phyloP scores from a whole-genome alignment of 768 basidiomycete genomes.

The Mycena galopus region DNA sequence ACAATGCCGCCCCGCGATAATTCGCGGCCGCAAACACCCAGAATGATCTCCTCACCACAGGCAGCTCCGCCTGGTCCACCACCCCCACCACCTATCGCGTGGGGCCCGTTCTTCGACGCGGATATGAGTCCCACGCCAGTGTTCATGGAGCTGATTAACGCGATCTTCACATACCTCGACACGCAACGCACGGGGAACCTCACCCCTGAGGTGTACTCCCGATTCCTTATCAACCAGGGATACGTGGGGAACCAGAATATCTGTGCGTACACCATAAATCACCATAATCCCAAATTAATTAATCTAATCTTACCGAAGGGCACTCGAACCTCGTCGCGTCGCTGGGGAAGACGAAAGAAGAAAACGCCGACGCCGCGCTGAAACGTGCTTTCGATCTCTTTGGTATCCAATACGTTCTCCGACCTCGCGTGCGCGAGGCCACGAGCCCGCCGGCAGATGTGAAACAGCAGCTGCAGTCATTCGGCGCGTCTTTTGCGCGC shows the following conservation, averaged over 20 bases:
- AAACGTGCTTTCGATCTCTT: slow-evolving; percentile 32
- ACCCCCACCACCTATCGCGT: neutral
- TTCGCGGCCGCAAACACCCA: neutral
- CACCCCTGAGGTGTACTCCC: slow-evolving; percentile 32
- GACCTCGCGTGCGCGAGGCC: slow-evolving; percentile 6
- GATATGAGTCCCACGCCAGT: slow-evolving; percentile 22
- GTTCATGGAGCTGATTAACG: slow-evolving; percentile 11
- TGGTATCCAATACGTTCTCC: slow-evolving; percentile 30
- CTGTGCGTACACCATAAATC: slow-evolving; percentile 10
- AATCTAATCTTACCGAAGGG: neutral
- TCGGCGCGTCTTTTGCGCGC: neutral
- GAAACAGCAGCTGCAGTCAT: neutral
- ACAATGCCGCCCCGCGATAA: neutral
- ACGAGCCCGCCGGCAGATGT: neutral
- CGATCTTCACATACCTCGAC: slow-evolving; percentile 37
- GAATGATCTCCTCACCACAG: neutral
- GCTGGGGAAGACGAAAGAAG: slow-evolving; percentile 27
- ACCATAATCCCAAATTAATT: neutral
- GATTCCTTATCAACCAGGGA: slow-evolving; percentile 32
- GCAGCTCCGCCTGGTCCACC: neutral
- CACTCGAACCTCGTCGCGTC: slow-evolving; percentile 12
- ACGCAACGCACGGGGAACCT: slow-evolving; percentile 10
- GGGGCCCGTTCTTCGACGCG: slow-evolving; percentile 26
- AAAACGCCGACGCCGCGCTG: slow-evolving; percentile 30
- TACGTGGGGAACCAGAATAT: slow-evolving; percentile 27